Percentiles rank a stretch among this genome's conserved stretches.
Evolutionary conservation across 108 stramenopile genomes (phyloP).

Genomic region (Chaetoceros muelleri): DNA sequence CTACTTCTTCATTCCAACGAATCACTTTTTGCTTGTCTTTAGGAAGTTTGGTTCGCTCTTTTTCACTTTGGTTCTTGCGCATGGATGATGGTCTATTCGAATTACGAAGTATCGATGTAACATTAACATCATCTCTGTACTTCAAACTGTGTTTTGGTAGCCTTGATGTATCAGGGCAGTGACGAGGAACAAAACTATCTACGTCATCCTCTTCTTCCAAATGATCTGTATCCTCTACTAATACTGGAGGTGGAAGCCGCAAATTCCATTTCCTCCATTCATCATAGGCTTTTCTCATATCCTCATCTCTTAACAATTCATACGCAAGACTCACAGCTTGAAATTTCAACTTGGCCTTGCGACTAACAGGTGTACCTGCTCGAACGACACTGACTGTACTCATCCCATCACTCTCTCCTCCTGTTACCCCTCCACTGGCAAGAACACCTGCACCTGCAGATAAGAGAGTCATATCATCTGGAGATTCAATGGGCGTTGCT

Average conservation of each 20-base stretch:
- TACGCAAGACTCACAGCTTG: constrained; percentile 40
- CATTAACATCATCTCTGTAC: no score
- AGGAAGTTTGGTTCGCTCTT: not conserved
- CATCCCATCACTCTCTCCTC: not conserved
- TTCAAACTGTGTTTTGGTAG: no score
- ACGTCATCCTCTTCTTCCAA: no score
- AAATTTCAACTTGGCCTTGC: constrained; percentile 12
- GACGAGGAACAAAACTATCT: no score
- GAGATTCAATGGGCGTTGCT: not conserved
- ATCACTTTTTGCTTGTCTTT: constrained; percentile 3
- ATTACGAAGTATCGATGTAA: no score
- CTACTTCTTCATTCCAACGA: constrained; percentile 41
- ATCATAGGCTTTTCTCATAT: constrained; percentile 20
- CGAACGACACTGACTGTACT: not conserved
- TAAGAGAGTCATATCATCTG: not conserved
- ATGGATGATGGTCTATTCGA: no score
- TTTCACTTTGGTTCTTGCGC: no score
- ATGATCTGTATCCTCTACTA: no score
- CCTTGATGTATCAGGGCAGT: no score
- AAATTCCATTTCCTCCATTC: not conserved
- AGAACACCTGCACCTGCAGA: not conserved
- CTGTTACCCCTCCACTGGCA: not conserved
- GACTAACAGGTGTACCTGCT: not conserved
- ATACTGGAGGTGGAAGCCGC: not conserved
- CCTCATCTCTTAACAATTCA: constrained; percentile 27